Conservation (phyloP, 2,329 filamentous ascomycete genomes). For the Fonsecaea multimorphosa region DNA sequence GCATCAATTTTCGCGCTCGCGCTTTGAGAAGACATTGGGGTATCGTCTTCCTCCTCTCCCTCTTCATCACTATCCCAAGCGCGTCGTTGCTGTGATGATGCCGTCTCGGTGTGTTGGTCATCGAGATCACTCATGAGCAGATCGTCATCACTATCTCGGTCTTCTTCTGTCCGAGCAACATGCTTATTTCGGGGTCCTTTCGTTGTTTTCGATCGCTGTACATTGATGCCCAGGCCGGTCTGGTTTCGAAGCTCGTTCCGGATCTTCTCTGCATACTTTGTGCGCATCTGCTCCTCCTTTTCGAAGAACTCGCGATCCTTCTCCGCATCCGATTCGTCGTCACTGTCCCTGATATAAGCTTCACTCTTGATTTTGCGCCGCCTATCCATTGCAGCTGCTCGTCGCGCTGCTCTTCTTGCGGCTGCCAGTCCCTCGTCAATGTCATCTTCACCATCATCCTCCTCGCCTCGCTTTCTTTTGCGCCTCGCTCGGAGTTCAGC, state of each 20-base stretch:
- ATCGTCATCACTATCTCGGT: conserved; percentile 34
- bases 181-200: conserved; percentile 23
- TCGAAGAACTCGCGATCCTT: conserved; percentile 77
- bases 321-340: conserved; percentile 86
- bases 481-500: conserved; percentile 66
- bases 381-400: conserved; percentile 76
- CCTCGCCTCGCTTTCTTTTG: conserved; percentile 56
- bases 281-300: conserved; percentile 71
- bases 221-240: conserved; percentile 48
- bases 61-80: conserved; percentile 27
- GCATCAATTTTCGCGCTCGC: conserved; percentile 23
- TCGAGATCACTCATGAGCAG: conserved; percentile 31
- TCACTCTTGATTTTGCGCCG: conserved; percentile 81
- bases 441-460: conserved; percentile 58
- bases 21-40: conserved; percentile 39
- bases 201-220: conserved; percentile 11
- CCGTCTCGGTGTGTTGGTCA: conserved; percentile 29
- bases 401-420: conserved; percentile 66
- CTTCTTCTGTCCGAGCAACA: conserved; percentile 6
- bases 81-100: conserved; percentile 27
- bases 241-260: conserved; percentile 57
- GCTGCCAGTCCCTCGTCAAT: conserved; percentile 66
- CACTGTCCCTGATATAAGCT: conserved; percentile 78
- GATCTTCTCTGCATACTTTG: conserved; percentile 51
- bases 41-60: conserved; percentile 39